Conservation (phyloP, 257 asterid genomes). For the Coffea eugenioides region DNA sequence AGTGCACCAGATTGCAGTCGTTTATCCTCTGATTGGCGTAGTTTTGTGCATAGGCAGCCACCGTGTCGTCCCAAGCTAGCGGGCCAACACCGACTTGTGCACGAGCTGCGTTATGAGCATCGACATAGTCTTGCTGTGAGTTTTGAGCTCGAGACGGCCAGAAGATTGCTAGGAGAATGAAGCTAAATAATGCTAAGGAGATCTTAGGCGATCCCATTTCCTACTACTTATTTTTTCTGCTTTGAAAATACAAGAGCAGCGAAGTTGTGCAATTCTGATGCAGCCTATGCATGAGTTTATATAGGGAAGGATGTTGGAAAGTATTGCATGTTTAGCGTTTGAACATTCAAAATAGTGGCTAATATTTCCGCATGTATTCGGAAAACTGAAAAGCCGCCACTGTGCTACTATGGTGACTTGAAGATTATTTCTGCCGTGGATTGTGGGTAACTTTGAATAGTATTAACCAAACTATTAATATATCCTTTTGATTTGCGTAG, state of each 20-base stretch:
- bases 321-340: not conserved
- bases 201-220: not conserved
- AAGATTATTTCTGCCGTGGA: too few species aligned
- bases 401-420: too few species aligned
- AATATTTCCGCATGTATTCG: not conserved
- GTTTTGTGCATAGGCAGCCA: conserved; percentile 16
- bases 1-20: conserved; percentile 11
- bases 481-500: too few species aligned
- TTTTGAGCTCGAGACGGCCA: conserved; percentile 9
- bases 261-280: not conserved
- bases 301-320: not conserved
- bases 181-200: not conserved
- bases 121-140: conserved; percentile 11
- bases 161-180: not conserved
- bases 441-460: too few species aligned
- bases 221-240: not conserved
- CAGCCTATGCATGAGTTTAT: not conserved
- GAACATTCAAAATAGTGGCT: not conserved
- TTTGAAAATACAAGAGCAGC: not conserved
- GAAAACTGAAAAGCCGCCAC: not conserved
- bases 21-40: conserved; percentile 12
- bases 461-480: too few species aligned
- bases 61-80: conserved; percentile 10
- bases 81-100: conserved; percentile 11
- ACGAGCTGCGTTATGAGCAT: conserved; percentile 15